Conservation (phyloP, 768 basidiomycete genomes). For the Stropharia rugosoannulata region DNA sequence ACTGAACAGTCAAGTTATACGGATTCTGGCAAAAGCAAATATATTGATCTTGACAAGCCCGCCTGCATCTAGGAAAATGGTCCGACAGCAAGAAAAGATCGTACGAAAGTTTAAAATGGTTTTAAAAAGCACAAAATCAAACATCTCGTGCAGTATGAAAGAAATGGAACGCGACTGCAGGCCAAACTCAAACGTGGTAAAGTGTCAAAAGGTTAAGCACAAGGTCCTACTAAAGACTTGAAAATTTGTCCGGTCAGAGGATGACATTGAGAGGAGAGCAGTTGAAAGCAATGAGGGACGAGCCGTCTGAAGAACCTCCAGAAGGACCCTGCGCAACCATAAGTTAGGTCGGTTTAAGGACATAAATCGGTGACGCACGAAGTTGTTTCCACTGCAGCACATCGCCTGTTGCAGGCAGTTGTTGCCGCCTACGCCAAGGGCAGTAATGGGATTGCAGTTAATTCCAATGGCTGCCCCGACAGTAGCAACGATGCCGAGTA, state of each 20-base stretch:
- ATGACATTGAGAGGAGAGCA: constrained; percentile 8
- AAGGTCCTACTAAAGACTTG: background rate
- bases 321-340: background rate
- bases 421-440: constrained; percentile 14
- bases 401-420: constrained; percentile 25
- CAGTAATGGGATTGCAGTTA: constrained; percentile 19
- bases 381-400: constrained; percentile 28
- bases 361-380: constrained; percentile 14
- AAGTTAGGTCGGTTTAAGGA: background rate
- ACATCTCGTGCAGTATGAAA: too few species aligned
- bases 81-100: too few species aligned
- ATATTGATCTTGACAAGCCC: too few species aligned
- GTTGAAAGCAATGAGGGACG: background rate
- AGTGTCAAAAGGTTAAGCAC: background rate
- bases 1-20: too few species aligned
- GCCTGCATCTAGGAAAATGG: too few species aligned
- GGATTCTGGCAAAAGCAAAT: too few species aligned
- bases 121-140: too few species aligned
- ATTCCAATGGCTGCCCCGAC: constrained; percentile 8
- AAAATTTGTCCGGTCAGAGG: background rate
- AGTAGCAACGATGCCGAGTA: background rate
- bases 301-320: background rate
- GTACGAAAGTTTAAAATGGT: too few species aligned
- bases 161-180: too few species aligned
- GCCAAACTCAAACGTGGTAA: background rate